Base-by-base conservation (phyloP, 352 stramenopile genomes). In the Aphanomyces cochlioides region DNA sequence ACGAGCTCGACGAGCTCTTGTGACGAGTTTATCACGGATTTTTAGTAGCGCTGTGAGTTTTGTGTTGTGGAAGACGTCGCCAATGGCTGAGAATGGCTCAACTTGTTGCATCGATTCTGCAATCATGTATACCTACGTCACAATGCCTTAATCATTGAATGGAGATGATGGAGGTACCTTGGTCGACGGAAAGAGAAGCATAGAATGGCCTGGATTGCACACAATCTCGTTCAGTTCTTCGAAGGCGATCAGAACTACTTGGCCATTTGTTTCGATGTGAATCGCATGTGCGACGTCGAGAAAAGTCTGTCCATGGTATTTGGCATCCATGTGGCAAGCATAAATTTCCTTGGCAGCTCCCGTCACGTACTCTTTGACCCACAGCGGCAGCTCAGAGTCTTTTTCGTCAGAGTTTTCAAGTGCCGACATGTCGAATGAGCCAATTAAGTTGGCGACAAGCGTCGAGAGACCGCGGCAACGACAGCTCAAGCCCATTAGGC, bases 321-420 rank as follows among this genome's bases (percentile, higher is more conserved):
- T 78, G 1, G 67, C 72, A 4, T 78, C 78, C 6, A 95, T 59
- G 8, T 66, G 72, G 47, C 84, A 90, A 15, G 87, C 82, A 67
- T 93, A 93, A 58, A 95, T 95, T 58, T 95, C 86, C 38, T 92
- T 93, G 1, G 80, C 78, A 13, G 87, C 84, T 3, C 87, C 87
- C 6, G 77, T 78, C 19, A 93, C 78, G 71, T 95, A 95, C 75
- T 95, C 85, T 17, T 77, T 78, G 12, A 90, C 73, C 85, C 85
- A 95, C 10, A 76, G 77, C 34, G 80, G 79, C 36, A 76, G 38
- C 4, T 70, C 50, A 0, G 47, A 50, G 3, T n/a, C 64, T 28
- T n/a, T 37, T 0, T 6, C 28, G 1, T 5, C 54, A 3, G 7
- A 12, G 54, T 3, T 40, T 15, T 70, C 45, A 28, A 39, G 34